Evolutionary conservation across 2,329 filamentous ascomycete genomes (phyloP).

Genomic region (Claviceps citrina): DNA sequence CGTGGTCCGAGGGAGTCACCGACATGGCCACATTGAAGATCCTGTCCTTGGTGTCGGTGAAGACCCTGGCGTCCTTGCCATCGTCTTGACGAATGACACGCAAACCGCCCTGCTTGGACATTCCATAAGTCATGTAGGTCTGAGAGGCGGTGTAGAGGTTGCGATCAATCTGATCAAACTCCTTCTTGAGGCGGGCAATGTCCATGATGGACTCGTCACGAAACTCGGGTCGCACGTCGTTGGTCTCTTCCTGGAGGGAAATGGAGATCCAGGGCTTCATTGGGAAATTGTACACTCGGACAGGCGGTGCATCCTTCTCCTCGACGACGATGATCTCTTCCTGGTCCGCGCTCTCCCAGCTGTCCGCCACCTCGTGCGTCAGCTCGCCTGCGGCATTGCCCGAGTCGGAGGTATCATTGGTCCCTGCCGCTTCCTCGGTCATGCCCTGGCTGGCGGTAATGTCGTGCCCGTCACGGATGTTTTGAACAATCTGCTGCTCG

Average conservation of each 20-base stretch:
- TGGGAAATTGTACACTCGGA: constrained; percentile 87
- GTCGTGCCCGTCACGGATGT: constrained; percentile 37
- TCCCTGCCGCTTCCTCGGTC: constrained; percentile 30
- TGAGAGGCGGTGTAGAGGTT: constrained; percentile 80
- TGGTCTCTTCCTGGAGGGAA: constrained; percentile 45
- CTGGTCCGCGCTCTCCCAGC: constrained; percentile 78
- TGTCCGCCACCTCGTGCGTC: constrained; percentile 55
- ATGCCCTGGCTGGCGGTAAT: constrained; percentile 26
- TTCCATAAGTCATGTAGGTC: constrained; percentile 84
- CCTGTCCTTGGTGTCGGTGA: constrained; percentile 79
- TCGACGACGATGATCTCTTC: constrained; percentile 51
- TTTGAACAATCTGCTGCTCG: constrained; percentile 9
- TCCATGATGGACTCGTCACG: constrained; percentile 74
- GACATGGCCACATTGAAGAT: constrained; percentile 89
- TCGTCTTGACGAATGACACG: constrained; percentile 90
- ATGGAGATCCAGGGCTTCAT: constrained; percentile 95
- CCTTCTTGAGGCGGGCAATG: constrained; percentile 88
- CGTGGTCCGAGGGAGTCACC: constrained; percentile 42
- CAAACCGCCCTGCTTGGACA: constrained; percentile 84
- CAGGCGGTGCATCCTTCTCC: constrained; percentile 46
- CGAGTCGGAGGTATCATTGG: constrained; percentile 35
- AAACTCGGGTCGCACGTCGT: constrained; percentile 46
- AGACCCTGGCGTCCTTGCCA: constrained; percentile 80
- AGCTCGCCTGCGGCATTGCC: constrained; percentile 37
- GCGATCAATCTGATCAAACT: constrained; percentile 93